These are phyloP conservation scores for Lathyrus tuberosus DNA, from an alignment of 306 rosid genomes.

Conservation along the genomic window DNA sequence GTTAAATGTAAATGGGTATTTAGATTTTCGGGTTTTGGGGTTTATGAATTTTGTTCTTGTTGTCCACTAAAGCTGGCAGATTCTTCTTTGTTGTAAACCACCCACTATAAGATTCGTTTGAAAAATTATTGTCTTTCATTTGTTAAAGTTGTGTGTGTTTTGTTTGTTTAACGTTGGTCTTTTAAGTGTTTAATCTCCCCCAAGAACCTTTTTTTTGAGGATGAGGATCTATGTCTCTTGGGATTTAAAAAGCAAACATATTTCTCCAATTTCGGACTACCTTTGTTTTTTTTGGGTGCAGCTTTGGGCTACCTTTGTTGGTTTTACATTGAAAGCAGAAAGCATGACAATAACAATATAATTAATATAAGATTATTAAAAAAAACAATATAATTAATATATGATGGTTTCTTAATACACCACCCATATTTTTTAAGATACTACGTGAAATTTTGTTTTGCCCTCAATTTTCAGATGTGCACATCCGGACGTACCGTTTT, in stretches of 20 bases:
- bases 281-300: neutral
- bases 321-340: constrained; percentile 19
- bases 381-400: neutral
- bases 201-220: constrained; percentile 11
- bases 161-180: constrained; percentile 14
- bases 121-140: constrained; percentile 38
- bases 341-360: neutral
- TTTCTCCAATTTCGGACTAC: constrained; percentile 34
- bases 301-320: constrained; percentile 29
- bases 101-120: constrained; percentile 45
- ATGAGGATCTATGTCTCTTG: constrained; percentile 18
- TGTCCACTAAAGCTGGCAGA: constrained; percentile 53
- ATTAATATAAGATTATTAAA: too few relatives aligned
- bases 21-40: constrained; percentile 44
- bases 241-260: constrained; percentile 24
- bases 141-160: constrained; percentile 27
- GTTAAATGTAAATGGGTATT: constrained; percentile 51
- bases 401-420: too few relatives aligned
- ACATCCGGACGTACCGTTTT: too few relatives aligned
- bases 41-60: constrained; percentile 49
- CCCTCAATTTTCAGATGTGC: too few relatives aligned
- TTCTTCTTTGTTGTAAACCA: constrained; percentile 58
- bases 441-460: too few relatives aligned
- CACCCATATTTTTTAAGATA: too few relatives aligned
- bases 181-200: constrained; percentile 22